Conservation (phyloP, 257 asterid species). For the Paraleonurus japonicus region DNA sequence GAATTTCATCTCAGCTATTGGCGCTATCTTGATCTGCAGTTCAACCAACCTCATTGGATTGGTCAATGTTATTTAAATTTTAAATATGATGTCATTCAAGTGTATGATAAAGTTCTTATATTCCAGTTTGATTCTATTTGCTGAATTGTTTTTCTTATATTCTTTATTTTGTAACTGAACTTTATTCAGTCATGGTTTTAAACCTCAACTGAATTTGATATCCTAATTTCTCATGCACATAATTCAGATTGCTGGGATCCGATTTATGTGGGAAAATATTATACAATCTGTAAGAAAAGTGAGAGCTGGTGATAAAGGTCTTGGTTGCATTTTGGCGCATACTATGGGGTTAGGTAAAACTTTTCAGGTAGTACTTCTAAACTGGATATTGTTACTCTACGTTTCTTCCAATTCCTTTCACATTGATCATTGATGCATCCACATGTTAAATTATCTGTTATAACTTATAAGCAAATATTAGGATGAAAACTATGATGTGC, state of each 20-base stretch:
- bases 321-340: constrained; percentile 99
- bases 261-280: constrained; percentile 97
- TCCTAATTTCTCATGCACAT: constrained; percentile 16
- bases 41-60: neutral
- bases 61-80: neutral
- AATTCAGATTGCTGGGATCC: constrained; percentile 80
- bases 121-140: constrained; percentile 19
- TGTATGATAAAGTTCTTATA: constrained; percentile 13
- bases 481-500: constrained; percentile 11
- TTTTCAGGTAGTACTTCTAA: constrained; percentile 69
- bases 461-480: neutral
- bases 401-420: constrained; percentile 3
- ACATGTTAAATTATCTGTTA: constrained; percentile 9
- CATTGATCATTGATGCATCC: constrained; percentile 11
- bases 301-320: constrained; percentile 93
- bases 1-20: neutral
- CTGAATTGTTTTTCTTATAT: constrained; percentile 7
- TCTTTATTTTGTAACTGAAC: constrained; percentile 16
- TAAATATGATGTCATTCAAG: neutral
- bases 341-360: constrained; percentile 99
- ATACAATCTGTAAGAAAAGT: constrained; percentile 76
- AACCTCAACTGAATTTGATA: constrained; percentile 14
- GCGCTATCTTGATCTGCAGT: constrained; percentile 3
- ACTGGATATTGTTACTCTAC: constrained; percentile 19
- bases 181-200: constrained; percentile 5